Conservation (phyloP, 257 asterid genomes). For the Linaria vulgaris region DNA sequence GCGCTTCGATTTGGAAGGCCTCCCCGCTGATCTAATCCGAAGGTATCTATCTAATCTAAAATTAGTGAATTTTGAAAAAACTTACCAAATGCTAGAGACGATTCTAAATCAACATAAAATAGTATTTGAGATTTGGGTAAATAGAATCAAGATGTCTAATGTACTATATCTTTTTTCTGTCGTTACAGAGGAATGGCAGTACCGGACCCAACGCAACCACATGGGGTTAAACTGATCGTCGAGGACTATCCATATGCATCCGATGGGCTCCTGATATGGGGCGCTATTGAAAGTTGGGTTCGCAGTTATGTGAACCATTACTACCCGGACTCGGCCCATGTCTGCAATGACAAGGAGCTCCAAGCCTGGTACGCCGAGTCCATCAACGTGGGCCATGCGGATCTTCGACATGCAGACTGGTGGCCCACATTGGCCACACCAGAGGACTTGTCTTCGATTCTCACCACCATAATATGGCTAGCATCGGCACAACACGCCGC, state of each 20-base stretch:
- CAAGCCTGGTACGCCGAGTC: conserved; percentile 98
- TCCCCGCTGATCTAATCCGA: conserved; percentile 89
- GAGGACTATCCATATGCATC: conserved; percentile 93
- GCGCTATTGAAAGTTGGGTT: conserved; percentile 68
- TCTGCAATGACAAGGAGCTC: conserved; percentile 77
- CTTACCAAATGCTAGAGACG: too few species aligned
- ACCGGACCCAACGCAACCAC: conserved; percentile 71
- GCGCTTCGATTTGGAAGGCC: conserved; percentile 90
- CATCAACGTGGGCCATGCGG: conserved; percentile 85
- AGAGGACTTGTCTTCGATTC: conserved; percentile 62
- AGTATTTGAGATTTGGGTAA: neutral
- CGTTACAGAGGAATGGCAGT: conserved; percentile 86
- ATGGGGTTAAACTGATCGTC: conserved; percentile 60
- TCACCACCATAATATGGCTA: conserved; percentile 86
- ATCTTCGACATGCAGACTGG: conserved; percentile 70
- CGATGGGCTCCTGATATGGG: conserved; percentile 92
- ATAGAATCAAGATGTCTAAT: conserved; percentile 21
- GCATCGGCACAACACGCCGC: conserved; percentile 98
- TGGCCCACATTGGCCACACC: conserved; percentile 87
- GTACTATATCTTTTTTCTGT: conserved; percentile 4
- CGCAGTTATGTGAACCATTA: conserved; percentile 57
- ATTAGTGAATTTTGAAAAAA: too few species aligned
- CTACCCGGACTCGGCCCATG: conserved; percentile 55
- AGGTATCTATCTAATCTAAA: conserved; percentile 42
- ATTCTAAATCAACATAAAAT: too few species aligned